Evolutionary conservation across 179 eudicot species (phyloP).

Genomic region (Drosera spatulata): DNA sequence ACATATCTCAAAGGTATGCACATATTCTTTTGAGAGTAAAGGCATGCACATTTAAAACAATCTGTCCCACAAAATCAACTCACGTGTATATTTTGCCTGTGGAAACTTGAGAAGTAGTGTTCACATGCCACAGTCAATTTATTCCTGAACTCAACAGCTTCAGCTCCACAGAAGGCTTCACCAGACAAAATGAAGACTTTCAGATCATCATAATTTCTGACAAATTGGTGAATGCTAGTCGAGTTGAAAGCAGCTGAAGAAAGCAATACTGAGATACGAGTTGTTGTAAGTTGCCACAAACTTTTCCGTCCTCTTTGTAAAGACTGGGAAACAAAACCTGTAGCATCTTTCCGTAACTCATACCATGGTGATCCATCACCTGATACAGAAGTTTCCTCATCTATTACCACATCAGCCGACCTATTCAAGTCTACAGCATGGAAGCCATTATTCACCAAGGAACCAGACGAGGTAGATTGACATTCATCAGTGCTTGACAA

Average conservation of each 20-base stretch:
- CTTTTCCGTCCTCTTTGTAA: slow-evolving; percentile 74
- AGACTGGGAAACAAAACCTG: slow-evolving; percentile 64
- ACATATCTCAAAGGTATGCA: no score
- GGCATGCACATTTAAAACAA: no score
- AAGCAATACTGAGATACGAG: slow-evolving; percentile 80
- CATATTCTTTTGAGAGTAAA: no score
- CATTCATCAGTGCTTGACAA: slow-evolving; percentile 14
- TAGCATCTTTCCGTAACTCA: slow-evolving; percentile 84
- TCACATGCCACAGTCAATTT: slow-evolving; percentile 74
- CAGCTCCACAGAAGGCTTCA: slow-evolving; percentile 79
- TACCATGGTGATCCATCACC: slow-evolving; percentile 84
- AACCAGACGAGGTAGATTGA: slow-evolving; percentile 17
- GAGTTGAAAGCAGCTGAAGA: slow-evolving; percentile 81
- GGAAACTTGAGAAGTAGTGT: slow-evolving; percentile 66
- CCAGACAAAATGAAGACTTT: slow-evolving; percentile 72
- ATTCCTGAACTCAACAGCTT: slow-evolving; percentile 78
- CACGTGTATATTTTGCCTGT: slow-evolving; percentile 82
- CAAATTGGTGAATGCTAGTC: slow-evolving; percentile 87
- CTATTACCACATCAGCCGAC: slow-evolving; percentile 26
- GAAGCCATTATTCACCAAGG: slow-evolving; percentile 27
- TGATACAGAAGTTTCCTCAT: slow-evolving; percentile 44
- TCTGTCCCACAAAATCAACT: slow-evolving; percentile 20
- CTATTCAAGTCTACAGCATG: slow-evolving; percentile 11
- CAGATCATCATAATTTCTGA: slow-evolving; percentile 83
- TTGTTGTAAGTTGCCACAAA: slow-evolving; percentile 89